These are phyloP conservation scores for Trametes polyzona DNA, from an alignment of 1,284 basidiomycete species.

Conservation along the genomic window DNA sequence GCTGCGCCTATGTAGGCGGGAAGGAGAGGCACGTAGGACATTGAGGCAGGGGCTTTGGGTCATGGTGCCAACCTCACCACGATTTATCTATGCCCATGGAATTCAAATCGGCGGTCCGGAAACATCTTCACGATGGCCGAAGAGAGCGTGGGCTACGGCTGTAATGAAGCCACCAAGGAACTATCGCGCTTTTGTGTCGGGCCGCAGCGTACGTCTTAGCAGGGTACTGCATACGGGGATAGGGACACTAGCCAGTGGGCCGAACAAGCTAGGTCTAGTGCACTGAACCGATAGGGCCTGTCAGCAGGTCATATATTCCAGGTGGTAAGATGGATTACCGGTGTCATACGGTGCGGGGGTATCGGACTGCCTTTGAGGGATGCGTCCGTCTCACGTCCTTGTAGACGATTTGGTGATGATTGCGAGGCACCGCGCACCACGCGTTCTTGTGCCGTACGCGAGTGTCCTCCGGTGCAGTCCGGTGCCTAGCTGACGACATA, in stretches of 20 bases:
- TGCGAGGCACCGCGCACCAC: background rate
- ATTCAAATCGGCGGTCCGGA: background rate
- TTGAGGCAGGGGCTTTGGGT: background rate
- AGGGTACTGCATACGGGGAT: background rate
- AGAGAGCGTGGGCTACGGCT: background rate
- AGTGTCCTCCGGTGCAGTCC: background rate
- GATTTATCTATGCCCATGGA: background rate
- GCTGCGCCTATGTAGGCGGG: background rate
- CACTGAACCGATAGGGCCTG: background rate
- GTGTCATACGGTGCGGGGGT: background rate
- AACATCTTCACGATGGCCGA: background rate
- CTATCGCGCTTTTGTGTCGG: background rate
- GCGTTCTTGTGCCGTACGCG: background rate
- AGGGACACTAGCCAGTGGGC: background rate
- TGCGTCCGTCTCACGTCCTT: background rate
- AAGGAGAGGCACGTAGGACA: background rate
- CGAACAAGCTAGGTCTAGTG: background rate
- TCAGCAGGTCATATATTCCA: background rate
- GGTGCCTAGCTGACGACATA: slow-evolving; percentile 1
- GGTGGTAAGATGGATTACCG: background rate
- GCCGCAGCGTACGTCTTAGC: background rate
- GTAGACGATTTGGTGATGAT: background rate
- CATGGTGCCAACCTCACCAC: too few species aligned
- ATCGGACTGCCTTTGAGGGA: background rate
- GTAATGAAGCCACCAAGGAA: background rate